Evolutionary conservation across 495 filamentous ascomycete genomes (phyloP), one percentile per base, ranked within the genome.

Genomic region (Daldinia grandis): DNA sequence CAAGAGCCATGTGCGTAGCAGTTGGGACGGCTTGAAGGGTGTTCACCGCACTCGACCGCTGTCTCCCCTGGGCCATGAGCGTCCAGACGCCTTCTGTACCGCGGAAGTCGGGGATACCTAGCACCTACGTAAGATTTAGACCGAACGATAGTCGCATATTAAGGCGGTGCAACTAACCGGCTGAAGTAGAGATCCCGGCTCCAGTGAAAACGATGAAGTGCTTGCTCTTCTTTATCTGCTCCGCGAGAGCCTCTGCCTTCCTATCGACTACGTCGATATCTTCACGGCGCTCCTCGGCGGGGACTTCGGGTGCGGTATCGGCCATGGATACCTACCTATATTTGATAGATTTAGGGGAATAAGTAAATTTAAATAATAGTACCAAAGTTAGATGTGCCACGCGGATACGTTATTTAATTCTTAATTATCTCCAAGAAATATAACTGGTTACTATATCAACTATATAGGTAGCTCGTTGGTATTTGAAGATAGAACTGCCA

Each of bases 151-250:
- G 19, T 4, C 40, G 19, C 15, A 0, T 14, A 19, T 14, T 44
- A 15, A 14, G 55, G 8, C 3, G 56, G 44, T 4, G 17, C 27
- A 14, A 44, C 71, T 64, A 30, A 78, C 80, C 80, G n/a, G 81
- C 79, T 12, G 80, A 83, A 5, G 81, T 83, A 3, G 82, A 84
- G 19, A 84, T 66, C 4, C 83, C 81, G 0, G 82, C 82, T 9
- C 79, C 82, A 0, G 83, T 85, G 40, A 82, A 84, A 1, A 77
- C 81, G 21, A 85, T 78, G 44, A 85, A 74, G 64, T 85, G 81
- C 38, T 82, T 82, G 77, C 78, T 80, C 28, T 77, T 77, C 30
- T 53, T 64, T 51, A 86, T 84, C 21, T 68, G 64, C 19, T 77
- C 66, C 38, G 72, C 80, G 1, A 85, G 74, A 5, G 58, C 66